phyloP scores from a whole-genome alignment of 2,329 filamentous ascomycete genomes.

The Neophaeococcomyces mojaviensis region DNA sequence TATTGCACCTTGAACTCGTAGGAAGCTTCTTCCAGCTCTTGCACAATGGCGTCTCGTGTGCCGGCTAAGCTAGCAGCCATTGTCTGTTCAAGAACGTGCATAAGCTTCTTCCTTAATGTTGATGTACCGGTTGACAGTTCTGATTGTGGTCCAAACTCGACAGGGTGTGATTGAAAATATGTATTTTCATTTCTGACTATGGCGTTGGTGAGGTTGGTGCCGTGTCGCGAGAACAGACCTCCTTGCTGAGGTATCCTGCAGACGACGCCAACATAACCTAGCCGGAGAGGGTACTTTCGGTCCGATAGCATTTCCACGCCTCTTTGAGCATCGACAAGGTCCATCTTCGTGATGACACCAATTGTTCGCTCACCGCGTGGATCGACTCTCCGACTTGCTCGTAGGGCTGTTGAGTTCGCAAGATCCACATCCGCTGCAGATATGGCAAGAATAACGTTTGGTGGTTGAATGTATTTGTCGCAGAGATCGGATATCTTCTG shows the following conservation, averaged over 20 bases:
- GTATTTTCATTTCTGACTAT: constrained; percentile 83
- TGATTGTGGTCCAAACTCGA: constrained; percentile 67
- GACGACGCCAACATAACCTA: constrained; percentile 94
- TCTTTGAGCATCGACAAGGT: constrained; percentile 77
- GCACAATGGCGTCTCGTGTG: constrained; percentile 84
- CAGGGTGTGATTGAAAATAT: constrained; percentile 76
- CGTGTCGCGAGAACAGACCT: constrained; percentile 76
- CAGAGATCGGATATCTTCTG: constrained; percentile 93
- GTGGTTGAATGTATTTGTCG: constrained; percentile 94
- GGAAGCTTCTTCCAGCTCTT: constrained; percentile 91
- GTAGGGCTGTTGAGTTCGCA: constrained; percentile 86
- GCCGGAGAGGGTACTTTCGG: constrained; percentile 84
- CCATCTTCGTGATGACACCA: constrained; percentile 99
- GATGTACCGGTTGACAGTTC: constrained; percentile 74
- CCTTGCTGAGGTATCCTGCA: constrained; percentile 64
- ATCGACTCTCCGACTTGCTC: constrained; percentile 84
- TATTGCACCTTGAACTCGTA: constrained; percentile 99
- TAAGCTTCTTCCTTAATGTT: constrained; percentile 86
- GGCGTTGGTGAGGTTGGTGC: constrained; percentile 67
- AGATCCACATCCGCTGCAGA: constrained; percentile 96
- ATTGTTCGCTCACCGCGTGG: constrained; percentile 93
- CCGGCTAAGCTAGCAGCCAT: constrained; percentile 89
- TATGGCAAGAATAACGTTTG: constrained; percentile 94
- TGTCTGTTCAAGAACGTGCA: constrained; percentile 92
- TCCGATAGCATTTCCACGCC: constrained; percentile 75